Conservation (phyloP, 2,329 filamentous ascomycete genomes). For the Fusarium sambucinum region DNA sequence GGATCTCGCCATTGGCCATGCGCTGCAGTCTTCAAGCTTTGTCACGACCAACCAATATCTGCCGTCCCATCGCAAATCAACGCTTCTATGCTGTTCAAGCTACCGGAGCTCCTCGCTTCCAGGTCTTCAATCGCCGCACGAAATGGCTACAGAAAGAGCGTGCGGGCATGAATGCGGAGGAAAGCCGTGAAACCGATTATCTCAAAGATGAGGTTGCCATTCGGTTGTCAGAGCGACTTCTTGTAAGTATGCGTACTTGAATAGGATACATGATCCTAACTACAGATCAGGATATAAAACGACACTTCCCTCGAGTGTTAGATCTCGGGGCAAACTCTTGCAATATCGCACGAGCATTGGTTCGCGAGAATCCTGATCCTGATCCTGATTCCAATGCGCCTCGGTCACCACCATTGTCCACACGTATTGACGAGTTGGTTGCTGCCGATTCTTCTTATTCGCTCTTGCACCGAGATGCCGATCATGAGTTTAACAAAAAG, state of each 20-base stretch:
- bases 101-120: conserved; percentile 79
- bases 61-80: conserved; percentile 43
- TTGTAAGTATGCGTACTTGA: conserved; percentile 64
- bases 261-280: conserved; percentile 25
- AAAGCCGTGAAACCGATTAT: conserved; percentile 87
- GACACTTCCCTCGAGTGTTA: conserved; percentile 83
- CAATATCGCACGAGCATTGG: conserved; percentile 88
- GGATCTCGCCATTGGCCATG: conserved; percentile 42
- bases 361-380: conserved; percentile 75
- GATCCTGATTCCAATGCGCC: conserved; percentile 70
- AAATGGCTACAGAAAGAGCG: conserved; percentile 96
- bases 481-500: conserved; percentile 78
- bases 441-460: conserved; percentile 84
- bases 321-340: conserved; percentile 96
- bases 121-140: conserved; percentile 89
- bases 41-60: conserved; percentile 31
- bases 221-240: conserved; percentile 84
- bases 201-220: conserved; percentile 91
- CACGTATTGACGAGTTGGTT: conserved; percentile 78
- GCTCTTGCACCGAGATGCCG: conserved; percentile 83
- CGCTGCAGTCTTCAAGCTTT: conserved; percentile 45
- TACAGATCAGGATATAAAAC: conserved; percentile 84
- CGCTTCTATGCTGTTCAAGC: conserved; percentile 82
- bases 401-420: conserved; percentile 73
- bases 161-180: conserved; percentile 75